Base-by-base conservation (phyloP, 2,329 filamentous ascomycete species). In the Calonectria henricotiae region DNA sequence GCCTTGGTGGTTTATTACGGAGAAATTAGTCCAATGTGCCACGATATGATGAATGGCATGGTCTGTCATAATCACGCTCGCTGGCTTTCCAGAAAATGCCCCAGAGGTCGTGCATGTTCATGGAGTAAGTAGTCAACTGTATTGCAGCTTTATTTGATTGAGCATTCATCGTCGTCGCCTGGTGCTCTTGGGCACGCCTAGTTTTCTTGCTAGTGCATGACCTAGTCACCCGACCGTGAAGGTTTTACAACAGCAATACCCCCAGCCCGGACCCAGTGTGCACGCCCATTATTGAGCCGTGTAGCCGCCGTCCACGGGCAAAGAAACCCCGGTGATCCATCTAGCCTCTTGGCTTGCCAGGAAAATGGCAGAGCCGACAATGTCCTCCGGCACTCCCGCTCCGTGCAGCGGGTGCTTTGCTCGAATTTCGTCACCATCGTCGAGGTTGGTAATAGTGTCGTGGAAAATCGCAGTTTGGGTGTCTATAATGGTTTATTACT, bases 291-390 rank as follows among this genome's bases (percentile, higher is more conserved):
- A 80, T 65, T 77, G 75, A 11, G 82, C 81, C 0, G 82, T 84
- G 5, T 79, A 81, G 0, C 84, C 84, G 1, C 83, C 84, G 65
- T 85, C 84, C 0, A 85, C 82, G 0, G 83, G 78, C 0, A 85
- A 70, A 46, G 79, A 75, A 1, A 78, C 78, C 0, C 84, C 83
- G 0, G 83, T 85, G 5, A 85, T 82, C 83, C 83, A 85, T 47
- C 83, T 76, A 1, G 83, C 79, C 23, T 85, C 80, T 2, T 80
- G 76, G 15, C 81, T 79, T 0, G 81, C 82, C 0, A 85, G 77
- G 46, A 85, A 85, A 0, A 80, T 74, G 0, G 83, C 80, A 0
- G 83, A 82, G 0, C 79, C 79, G 0, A 78, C 77, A 39, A 80
- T 67, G 9, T 80, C 79, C 6, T 79, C 72, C 0, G 79, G 78